Base-by-base conservation (phyloP, 177 flowering plant genomes). In the Vitis hybrid region DNA sequence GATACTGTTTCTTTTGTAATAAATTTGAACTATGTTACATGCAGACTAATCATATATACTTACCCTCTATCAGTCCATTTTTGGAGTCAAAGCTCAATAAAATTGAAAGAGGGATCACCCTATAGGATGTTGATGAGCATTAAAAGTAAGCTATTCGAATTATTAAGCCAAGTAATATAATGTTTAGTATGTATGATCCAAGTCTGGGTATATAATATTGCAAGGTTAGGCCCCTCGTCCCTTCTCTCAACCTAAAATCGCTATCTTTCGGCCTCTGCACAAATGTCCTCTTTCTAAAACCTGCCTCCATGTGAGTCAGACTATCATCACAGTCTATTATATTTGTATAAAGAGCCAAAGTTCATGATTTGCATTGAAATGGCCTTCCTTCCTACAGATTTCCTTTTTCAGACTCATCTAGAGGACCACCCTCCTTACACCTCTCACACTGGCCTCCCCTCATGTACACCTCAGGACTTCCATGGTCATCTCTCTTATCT, bases 371-470 rank as follows among this genome's bases (percentile, higher is more conserved):
- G 54, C 17, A 64, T 58, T 56, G 48, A 60, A 10, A 76, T 78
- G 81, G 79, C 84, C 50, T 78, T 74, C 60, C 74, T 71, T 51
- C 74, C 84, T 55, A 71, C 80, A 71, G 74, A 73, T 69, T 81
- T 76, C 79, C 69, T 79, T 76, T 79, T 81, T 60, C 86, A 78
- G n/a, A 30, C 76, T n/a, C 65, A 77, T 49, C 67, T 59, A 45
- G 77, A 72, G 5, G 72, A 78, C 45, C 77, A 55, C 26, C 72
- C 69, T 49, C 75, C 76, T 57, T 75, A 75, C 32, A 49, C 80
- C 68, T 76, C 86, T 17, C 73, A 64, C 74, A 66, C 60, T 39
- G 70, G 69, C 12, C 72, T 81, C 17, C 78, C 82, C 23, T 75
- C 85, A 6, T 82, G 78, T 64, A 70, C 82, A 18, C 78, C 79